phyloP scores from a whole-genome alignment of 2,329 filamentous ascomycete species.

The Paraphaeosphaeria minitans region DNA sequence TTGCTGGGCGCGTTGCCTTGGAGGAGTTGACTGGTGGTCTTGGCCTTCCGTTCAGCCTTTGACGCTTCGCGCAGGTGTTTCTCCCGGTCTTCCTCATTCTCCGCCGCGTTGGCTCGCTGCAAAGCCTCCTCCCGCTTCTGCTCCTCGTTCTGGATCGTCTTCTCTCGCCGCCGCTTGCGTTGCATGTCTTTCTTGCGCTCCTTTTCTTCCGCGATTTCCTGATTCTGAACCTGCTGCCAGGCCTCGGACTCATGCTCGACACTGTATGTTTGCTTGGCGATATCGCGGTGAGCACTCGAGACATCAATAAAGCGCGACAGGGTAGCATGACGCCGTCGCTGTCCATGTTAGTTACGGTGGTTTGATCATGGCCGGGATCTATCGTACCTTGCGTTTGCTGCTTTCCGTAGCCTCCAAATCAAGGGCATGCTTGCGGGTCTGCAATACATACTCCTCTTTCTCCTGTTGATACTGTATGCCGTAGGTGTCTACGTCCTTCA shows the following conservation, averaged over 20 bases:
- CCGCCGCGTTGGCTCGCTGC: constrained; percentile 74
- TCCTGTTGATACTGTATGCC: constrained; percentile 58
- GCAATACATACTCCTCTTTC: constrained; percentile 60
- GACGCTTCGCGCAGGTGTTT: constrained; percentile 85
- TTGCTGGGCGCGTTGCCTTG: constrained; percentile 78
- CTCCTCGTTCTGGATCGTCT: constrained; percentile 85
- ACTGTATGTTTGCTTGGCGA: constrained; percentile 77
- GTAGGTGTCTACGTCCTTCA: constrained; percentile 61
- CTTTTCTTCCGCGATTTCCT: constrained; percentile 91
- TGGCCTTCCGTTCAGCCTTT: constrained; percentile 88
- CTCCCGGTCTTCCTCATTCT: constrained; percentile 80
- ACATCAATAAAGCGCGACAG: constrained; percentile 62
- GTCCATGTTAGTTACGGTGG: constrained; percentile 18
- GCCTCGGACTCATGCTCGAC: constrained; percentile 79
- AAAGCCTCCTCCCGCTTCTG: constrained; percentile 83
- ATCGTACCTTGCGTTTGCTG: constrained; percentile 63
- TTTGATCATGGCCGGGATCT: not conserved
- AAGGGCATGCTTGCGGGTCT: constrained; percentile 68
- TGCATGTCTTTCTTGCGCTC: constrained; percentile 99
- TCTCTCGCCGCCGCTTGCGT: constrained; percentile 91
- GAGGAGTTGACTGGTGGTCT: constrained; percentile 84
- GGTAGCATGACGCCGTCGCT: constrained; percentile 65
- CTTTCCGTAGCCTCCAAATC: constrained; percentile 69
- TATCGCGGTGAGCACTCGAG: constrained; percentile 70
- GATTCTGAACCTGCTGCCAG: constrained; percentile 83